A percentile compares a stretch with the other conserved stretches of the same genome.
These are phyloP conservation scores for Diaporthe sp. DNA, from an alignment of 2,329 filamentous ascomycete species.

Conservation along the genomic window DNA sequence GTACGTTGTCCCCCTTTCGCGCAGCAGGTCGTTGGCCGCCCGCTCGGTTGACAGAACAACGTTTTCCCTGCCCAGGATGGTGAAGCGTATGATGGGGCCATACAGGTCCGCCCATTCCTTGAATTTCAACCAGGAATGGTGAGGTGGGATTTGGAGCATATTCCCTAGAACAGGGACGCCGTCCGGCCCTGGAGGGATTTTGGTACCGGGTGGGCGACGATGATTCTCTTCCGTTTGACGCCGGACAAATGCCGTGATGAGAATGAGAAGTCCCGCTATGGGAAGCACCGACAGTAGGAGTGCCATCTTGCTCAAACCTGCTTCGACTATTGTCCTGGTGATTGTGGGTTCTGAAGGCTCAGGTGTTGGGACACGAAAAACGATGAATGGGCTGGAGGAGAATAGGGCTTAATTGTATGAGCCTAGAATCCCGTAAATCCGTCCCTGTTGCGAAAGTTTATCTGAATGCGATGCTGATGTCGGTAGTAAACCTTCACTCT, in stretches of 20 bases:
- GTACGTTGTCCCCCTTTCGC: background rate
- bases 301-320: background rate
- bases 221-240: background rate
- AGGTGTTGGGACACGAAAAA: background rate
- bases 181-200: background rate
- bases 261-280: background rate
- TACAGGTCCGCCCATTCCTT: conserved; percentile 10
- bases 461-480: background rate
- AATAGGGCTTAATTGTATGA: background rate
- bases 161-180: background rate
- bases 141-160: conserved; percentile 3
- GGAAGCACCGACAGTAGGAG: background rate
- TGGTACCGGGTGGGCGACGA: conserved; percentile 1
- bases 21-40: conserved; percentile 5
- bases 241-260: background rate
- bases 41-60: conserved; percentile 9
- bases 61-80: background rate
- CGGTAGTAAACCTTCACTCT: background rate
- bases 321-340: background rate
- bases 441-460: background rate
- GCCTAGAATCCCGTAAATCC: background rate
- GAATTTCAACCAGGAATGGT: conserved; percentile 11
- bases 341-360: background rate
- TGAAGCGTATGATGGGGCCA: conserved; percentile 1
- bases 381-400: background rate